Evolutionary conservation across 257 asterid species (phyloP), one percentile per base, ranked within the genome.

Genomic region (Solanum piurae): DNA sequence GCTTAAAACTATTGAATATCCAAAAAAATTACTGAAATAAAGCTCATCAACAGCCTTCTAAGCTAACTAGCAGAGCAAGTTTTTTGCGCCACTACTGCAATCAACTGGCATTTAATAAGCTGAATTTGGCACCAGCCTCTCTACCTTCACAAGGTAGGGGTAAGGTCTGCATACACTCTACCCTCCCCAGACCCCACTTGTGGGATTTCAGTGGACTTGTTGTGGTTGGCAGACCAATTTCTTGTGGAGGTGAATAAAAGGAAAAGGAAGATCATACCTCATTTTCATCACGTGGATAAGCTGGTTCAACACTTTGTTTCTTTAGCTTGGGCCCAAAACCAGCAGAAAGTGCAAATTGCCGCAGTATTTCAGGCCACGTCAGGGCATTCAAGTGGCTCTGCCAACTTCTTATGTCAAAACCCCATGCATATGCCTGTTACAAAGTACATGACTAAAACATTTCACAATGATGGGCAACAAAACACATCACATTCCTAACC

Each of bases 321-420:
- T 92, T 94, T 92, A 96, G 80, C 87, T 94, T 93, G 44, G 98
- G 98, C 84, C 99, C 99, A 87, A 95, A 93, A 83, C 98, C 98
- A 52, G 98, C 98, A 88, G 98, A 92, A 52, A 96, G 95, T 88
- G 98, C 98, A 86, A 96, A 93, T 84, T 96, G 99, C 88, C 99
- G 91, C 87, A 96, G 89, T 88, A 96, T 92, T 91, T 96, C 99
- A 89, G 99, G 98, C 98, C 99, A 96, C 37, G 98, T 96, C 90
- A 93, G 87, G 27, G 98, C 95, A 91, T 90, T 94, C 87, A 96
- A 91, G 92, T 92, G 94, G 36, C 88, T 90, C 91, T 93, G 92
- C 99, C 99, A 96, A 91, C 93, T 94, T 87, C 89, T 91, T 91
- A 95, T 91, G 92, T 96, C 96, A 88, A 96, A 95, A 40, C 99